Evolutionary conservation across 306 rosid genomes (phyloP), one percentile per base, ranked within the genome.

Genomic region (Prunus campanulata): DNA sequence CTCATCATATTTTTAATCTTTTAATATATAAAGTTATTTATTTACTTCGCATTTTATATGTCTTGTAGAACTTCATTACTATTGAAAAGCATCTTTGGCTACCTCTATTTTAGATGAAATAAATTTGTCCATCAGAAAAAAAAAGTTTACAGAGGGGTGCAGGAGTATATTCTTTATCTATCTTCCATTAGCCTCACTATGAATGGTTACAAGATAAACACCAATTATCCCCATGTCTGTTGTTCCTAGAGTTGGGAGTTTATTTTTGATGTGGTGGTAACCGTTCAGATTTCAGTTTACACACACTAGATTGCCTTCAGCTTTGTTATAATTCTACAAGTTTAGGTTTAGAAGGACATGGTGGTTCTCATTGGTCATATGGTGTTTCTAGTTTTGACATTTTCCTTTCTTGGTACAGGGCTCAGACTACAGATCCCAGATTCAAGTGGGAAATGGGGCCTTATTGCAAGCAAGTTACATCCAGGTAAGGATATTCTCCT

Each of bases 401-500:
- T 27, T 29, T 35, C 24, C 29, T 69, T 57, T 11, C 57, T 68
- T 75, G 82, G 66, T 83, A 65, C 90, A 94, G 98, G 98, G 97
- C 20, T 82, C 71, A 78, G 98, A 94, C 86, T 90, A 75, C 76
- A 89, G 95, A 83, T 30, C 96, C 44, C 97, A 90, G 79, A 83
- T 94, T 85, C 96, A 92, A 82, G 35, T 94, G 29, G 98, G 96
- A 10, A 91, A 88, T 81, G 96, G 98, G 74, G 90, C 93, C 77
- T 89, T 91, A 63, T 86, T 90, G 54, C 93, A 94, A 64, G 98
- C 93, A 61, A 94, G 85, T 88, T 94, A 94, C 78, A 86, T 94
- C 83, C 97, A 94, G 96, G 98, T 94, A 69, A 54, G 50, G 16
- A 16, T 27, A 18, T 27, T 22, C 20, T 50, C 9, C 24, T 59